These are phyloP conservation scores for Jaapia argillacea DNA, from an alignment of 768 basidiomycete genomes.

Conservation along the genomic window DNA sequence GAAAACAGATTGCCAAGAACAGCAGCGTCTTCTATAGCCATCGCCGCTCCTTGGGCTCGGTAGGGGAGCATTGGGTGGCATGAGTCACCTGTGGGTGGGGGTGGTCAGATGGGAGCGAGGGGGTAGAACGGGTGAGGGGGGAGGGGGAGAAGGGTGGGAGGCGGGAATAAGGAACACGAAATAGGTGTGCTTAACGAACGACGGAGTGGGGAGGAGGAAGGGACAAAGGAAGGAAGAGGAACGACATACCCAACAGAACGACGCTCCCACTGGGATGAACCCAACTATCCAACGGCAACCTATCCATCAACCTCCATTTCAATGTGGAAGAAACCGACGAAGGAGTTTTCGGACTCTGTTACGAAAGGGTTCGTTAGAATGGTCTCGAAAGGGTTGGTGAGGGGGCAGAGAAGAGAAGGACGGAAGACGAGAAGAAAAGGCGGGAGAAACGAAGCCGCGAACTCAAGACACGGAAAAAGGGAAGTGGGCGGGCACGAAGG, in stretches of 20 bases:
- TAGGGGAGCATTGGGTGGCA: constrained; percentile 37
- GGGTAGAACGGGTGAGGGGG: neutral
- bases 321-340: constrained; percentile 25
- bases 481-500: too few species aligned
- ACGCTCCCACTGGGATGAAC: constrained; percentile 24
- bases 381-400: neutral
- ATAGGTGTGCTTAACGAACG: neutral
- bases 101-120: neutral
- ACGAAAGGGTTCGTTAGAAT: neutral
- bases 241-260: constrained; percentile 19
- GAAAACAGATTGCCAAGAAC: constrained; percentile 39
- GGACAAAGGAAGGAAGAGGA: too few species aligned
- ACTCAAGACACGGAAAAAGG: too few species aligned
- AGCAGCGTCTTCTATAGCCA: constrained; percentile 41
- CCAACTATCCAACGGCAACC: constrained; percentile 28
- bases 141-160: neutral
- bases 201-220: too few species aligned
- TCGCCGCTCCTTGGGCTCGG: constrained; percentile 32
- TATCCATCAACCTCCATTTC: constrained; percentile 33
- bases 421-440: too few species aligned
- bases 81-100: constrained; percentile 30
- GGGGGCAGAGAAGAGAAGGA: constrained; percentile 2
- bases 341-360: constrained; percentile 26
- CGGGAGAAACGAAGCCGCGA: too few species aligned
- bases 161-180: neutral